phyloP scores from a whole-genome alignment of 108 stramenopile species.

The Discostella stelligeroides region DNA sequence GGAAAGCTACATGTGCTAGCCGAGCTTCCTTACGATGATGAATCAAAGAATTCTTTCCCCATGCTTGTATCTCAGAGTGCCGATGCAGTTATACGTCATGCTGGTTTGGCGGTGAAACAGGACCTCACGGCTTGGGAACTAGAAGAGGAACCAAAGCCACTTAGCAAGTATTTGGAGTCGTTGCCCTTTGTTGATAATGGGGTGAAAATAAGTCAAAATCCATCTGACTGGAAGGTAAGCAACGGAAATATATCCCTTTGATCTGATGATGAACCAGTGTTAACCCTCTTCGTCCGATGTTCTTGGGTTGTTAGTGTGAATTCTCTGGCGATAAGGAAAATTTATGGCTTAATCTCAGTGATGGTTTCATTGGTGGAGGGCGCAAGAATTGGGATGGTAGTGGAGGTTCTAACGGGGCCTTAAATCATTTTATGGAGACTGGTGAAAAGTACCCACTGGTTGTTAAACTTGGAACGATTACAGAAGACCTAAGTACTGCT shows the following conservation, averaged over 20 bases:
- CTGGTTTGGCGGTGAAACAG: conserved; percentile 80
- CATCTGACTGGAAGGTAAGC: conserved; percentile 66
- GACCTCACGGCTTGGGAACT: conserved; percentile 81
- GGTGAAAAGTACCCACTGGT: conserved; percentile 92
- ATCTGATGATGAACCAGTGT: background rate
- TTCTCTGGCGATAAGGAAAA: conserved; percentile 82
- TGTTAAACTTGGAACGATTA: conserved; percentile 99
- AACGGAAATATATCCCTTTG: background rate
- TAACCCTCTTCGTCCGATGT: background rate
- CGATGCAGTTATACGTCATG: conserved; percentile 89
- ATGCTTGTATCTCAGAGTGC: conserved; percentile 63
- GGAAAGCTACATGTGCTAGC: conserved; percentile 20
- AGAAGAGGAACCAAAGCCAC: conserved; percentile 73
- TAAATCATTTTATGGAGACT: conserved; percentile 94
- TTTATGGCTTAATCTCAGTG: conserved; percentile 97
- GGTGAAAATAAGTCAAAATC: conserved; percentile 65
- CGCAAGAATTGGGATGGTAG: conserved; percentile 98
- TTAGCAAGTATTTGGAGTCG: conserved; percentile 64
- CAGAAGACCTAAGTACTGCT: conserved; percentile 81
- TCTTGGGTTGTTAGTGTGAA: conserved; percentile 50
- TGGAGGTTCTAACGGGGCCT: conserved; percentile 94
- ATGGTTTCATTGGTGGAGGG: conserved; percentile 97
- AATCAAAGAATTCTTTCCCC: conserved; percentile 63
- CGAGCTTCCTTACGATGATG: conserved; percentile 66
- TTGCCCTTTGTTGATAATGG: conserved; percentile 86